phyloP scores from a whole-genome alignment of 2,329 filamentous ascomycete genomes.

The Rhexocercosporidium sp. region DNA sequence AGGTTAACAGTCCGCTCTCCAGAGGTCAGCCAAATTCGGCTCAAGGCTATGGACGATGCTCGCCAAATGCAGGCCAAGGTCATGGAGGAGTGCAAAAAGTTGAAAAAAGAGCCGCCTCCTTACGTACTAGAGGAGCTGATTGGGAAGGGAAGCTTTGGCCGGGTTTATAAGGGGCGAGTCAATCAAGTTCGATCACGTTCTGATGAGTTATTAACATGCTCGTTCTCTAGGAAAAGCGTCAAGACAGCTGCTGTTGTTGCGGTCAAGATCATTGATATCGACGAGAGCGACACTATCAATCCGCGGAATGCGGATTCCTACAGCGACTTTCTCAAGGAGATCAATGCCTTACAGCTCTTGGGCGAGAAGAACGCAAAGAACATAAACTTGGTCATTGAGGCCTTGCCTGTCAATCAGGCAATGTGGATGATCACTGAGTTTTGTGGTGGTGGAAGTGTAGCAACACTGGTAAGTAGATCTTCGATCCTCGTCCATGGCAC shows the following conservation, averaged over 20 bases:
- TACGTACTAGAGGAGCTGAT: constrained; percentile 76
- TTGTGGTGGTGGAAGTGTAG: constrained; percentile 83
- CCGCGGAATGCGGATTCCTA: constrained; percentile 70
- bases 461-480: constrained; percentile 61
- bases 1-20: constrained; percentile 18
- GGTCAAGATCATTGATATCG: constrained; percentile 84
- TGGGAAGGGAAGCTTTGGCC: constrained; percentile 75
- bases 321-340: constrained; percentile 71
- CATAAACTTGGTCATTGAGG: constrained; percentile 82
- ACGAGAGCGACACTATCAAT: constrained; percentile 73
- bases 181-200: constrained; percentile 21
- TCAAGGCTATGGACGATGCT: constrained; percentile 63
- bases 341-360: constrained; percentile 72
- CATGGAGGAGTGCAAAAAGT: constrained; percentile 63
- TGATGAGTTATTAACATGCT: constrained; percentile 17
- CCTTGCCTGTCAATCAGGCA: constrained; percentile 75
- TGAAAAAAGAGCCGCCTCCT: constrained; percentile 63
- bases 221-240: constrained; percentile 39
- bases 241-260: constrained; percentile 62
- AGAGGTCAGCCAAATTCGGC: constrained; percentile 30
- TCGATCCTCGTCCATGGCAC: constrained; percentile 26
- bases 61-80: constrained; percentile 71
- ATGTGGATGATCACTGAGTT: constrained; percentile 92
- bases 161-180: constrained; percentile 68
- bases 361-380: constrained; percentile 77